phyloP scores from a whole-genome alignment of 768 basidiomycete genomes.

The Suillus subluteus region DNA sequence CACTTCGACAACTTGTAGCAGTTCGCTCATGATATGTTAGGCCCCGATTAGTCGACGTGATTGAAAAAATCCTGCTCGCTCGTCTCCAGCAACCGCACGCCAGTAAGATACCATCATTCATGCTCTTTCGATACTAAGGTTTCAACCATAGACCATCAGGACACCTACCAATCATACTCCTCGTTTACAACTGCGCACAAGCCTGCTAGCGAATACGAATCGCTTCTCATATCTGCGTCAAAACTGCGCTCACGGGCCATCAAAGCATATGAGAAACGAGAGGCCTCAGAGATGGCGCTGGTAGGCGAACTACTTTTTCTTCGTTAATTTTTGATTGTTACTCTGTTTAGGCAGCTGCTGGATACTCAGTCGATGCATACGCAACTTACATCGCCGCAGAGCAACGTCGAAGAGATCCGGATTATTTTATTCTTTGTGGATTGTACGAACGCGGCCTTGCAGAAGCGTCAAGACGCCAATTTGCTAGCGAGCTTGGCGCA shows the following conservation, averaged over 20 bases:
- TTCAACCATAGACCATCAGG: conserved; percentile 63
- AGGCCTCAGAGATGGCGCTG: conserved; percentile 60
- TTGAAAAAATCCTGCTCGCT: conserved; percentile 62
- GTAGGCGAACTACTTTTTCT: conserved; percentile 40
- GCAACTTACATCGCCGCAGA: conserved; percentile 67
- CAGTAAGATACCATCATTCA: conserved; percentile 44
- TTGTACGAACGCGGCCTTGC: conserved; percentile 78
- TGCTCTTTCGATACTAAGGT: neutral
- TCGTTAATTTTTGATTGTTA: conserved; percentile 17
- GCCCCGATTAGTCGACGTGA: conserved; percentile 44
- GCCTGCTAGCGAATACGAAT: conserved; percentile 77
- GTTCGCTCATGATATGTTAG: conserved; percentile 33
- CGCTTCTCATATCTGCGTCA: conserved; percentile 74
- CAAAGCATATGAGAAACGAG: conserved; percentile 65
- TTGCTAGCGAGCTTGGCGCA: conserved; percentile 54
- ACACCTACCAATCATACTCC: conserved; percentile 86
- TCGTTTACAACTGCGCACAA: conserved; percentile 83
- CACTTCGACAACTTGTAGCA: neutral
- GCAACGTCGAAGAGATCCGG: conserved; percentile 60
- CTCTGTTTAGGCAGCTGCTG: conserved; percentile 17
- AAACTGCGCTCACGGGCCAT: conserved; percentile 64
- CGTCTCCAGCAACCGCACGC: conserved; percentile 80
- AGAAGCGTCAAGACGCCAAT: conserved; percentile 66
- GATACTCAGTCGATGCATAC: conserved; percentile 59
- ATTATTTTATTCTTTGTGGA: conserved; percentile 55